Evolutionary conservation across 192 early-diverging fungal species (phyloP).

Genomic region (Phlyctochytrium planicorne): DNA sequence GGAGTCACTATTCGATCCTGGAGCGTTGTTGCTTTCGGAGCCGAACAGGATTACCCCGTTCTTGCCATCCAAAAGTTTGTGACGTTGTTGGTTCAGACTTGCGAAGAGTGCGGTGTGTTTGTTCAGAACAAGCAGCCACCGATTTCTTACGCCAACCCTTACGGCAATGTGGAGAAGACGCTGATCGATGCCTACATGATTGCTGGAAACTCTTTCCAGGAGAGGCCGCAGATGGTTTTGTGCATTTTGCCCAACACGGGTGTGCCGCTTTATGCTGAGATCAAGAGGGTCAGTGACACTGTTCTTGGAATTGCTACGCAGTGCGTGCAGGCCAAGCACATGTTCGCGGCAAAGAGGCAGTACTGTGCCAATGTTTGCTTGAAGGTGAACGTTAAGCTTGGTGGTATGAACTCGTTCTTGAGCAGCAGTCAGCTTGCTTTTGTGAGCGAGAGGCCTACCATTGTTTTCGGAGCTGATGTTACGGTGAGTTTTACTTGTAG

Average conservation of each 20-base stretch:
- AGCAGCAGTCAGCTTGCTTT: conserved; percentile 63
- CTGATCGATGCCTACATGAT: conserved; percentile 70
- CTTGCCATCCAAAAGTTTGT: conserved; percentile 69
- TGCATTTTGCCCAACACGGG: conserved; percentile 82
- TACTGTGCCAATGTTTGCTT: conserved; percentile 95
- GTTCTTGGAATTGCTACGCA: conserved; percentile 87
- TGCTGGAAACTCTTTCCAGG: conserved; percentile 61
- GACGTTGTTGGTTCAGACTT: conserved; percentile 68
- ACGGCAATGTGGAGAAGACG: conserved; percentile 66
- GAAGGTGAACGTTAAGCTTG: conserved; percentile 93
- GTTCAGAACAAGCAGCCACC: conserved; percentile 55
- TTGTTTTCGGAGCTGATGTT: conserved; percentile 89
- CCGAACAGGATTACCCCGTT: conserved; percentile 50
- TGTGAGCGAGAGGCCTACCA: conserved; percentile 68
- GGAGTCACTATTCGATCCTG: conserved; percentile 77
- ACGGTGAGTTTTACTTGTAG: conserved; percentile 43
- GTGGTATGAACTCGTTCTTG: conserved; percentile 82
- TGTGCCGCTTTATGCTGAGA: conserved; percentile 76
- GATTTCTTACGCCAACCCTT: conserved; percentile 56
- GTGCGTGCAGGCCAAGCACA: conserved; percentile 84
- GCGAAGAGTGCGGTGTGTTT: conserved; percentile 67
- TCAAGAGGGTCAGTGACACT: conserved; percentile 88
- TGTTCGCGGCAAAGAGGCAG: conserved; percentile 73
- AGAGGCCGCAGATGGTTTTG: conserved; percentile 77
- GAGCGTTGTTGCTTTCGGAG: conserved; percentile 77